Evolutionary conservation across 805 yeast species (phyloP).

Genomic region (Blastobotrys attinorum): DNA sequence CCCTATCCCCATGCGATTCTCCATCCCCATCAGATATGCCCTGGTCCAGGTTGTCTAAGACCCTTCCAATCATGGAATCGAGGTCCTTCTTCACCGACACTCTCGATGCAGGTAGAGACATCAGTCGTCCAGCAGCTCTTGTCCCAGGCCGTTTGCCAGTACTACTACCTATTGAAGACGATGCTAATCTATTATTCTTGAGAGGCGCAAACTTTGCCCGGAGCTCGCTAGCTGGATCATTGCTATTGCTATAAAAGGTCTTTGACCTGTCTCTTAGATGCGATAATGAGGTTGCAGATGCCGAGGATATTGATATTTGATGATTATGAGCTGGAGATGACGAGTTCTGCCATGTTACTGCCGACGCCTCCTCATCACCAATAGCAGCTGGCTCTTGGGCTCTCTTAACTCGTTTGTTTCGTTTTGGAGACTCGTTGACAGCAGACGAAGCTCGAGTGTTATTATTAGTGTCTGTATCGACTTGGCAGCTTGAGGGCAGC

Average conservation of each 20-base stretch:
- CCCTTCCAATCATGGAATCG: background rate
- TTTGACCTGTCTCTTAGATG: background rate
- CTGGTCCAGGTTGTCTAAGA: background rate
- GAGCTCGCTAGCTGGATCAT: background rate
- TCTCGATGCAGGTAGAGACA: background rate
- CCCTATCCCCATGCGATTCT: too few relatives aligned
- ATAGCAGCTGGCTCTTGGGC: too few relatives aligned
- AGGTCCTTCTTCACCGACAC: background rate
- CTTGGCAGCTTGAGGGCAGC: background rate
- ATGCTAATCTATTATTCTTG: background rate
- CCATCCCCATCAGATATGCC: too few relatives aligned
- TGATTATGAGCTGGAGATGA: background rate
- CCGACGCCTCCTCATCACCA: background rate
- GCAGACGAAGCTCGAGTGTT: too few relatives aligned
- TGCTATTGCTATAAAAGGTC: background rate
- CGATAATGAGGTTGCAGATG: background rate
- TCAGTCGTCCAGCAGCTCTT: background rate
- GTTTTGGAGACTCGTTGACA: background rate
- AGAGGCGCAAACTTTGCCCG: background rate
- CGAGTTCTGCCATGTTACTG: background rate
- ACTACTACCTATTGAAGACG: background rate
- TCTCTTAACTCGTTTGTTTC: background rate
- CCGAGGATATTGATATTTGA: too few relatives aligned
- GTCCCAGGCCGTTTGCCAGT: too few relatives aligned
- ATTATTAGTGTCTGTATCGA: too few relatives aligned